Percentiles rank a stretch among this genome's conserved stretches.
phyloP scores from a whole-genome alignment of 2,329 filamentous ascomycete genomes.

The Aspergillus sp. region DNA sequence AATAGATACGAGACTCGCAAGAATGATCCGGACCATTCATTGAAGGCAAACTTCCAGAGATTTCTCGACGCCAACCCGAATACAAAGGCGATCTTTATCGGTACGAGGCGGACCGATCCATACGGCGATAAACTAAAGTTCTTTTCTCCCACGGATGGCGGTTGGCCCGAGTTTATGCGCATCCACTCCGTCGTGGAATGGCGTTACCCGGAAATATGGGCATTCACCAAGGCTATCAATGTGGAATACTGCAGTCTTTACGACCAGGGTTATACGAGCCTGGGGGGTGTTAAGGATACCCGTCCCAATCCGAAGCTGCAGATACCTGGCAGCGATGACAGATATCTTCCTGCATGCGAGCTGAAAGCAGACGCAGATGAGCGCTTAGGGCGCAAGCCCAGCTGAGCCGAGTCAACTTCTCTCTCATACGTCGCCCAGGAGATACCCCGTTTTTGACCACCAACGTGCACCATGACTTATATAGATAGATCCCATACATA shows the following conservation, averaged over 20 bases:
- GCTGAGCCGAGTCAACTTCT: slow-evolving; percentile 47
- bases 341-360: slow-evolving; percentile 76
- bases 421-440: neutral
- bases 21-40: neutral
- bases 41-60: slow-evolving; percentile 78
- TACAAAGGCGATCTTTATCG: slow-evolving; percentile 82
- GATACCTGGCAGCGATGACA: slow-evolving; percentile 25
- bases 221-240: slow-evolving; percentile 72
- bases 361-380: slow-evolving; percentile 76
- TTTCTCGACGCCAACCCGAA: slow-evolving; percentile 63
- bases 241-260: slow-evolving; percentile 88
- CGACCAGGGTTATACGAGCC: slow-evolving; percentile 84
- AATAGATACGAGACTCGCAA: slow-evolving; percentile 65
- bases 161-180: slow-evolving; percentile 91
- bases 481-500: slow-evolving; percentile 8
- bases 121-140: slow-evolving; percentile 78
- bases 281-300: slow-evolving; percentile 90
- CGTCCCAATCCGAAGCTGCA: slow-evolving; percentile 80
- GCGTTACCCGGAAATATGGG: slow-evolving; percentile 96
- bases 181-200: slow-evolving; percentile 96
- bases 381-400: slow-evolving; percentile 65
- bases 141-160: slow-evolving; percentile 85
- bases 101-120: slow-evolving; percentile 88
- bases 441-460: neutral
- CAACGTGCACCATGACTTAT: neutral